Evolutionary conservation across 1,284 basidiomycete species (phyloP).

Genomic region (Pseudozyma pruni): DNA sequence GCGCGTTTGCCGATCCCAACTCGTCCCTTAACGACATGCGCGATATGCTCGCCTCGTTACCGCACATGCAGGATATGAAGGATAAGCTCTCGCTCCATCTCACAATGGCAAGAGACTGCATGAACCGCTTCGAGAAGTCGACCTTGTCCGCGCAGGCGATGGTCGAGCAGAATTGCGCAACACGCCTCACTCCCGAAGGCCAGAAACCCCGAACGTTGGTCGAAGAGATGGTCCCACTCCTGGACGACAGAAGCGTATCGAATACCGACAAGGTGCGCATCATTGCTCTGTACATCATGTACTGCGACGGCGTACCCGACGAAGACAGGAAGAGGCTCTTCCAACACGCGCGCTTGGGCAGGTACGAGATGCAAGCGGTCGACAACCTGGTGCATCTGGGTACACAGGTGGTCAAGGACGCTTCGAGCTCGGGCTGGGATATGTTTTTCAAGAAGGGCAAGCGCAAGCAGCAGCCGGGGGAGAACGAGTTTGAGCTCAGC

Average conservation of each 20-base stretch:
- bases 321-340: constrained; percentile 94
- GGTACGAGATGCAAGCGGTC: constrained; percentile 92
- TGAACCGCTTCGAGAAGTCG: constrained; percentile 89
- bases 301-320: constrained; percentile 95
- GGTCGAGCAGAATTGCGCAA: constrained; percentile 80
- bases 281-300: constrained; percentile 93
- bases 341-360: constrained; percentile 90
- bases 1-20: constrained; percentile 77
- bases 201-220: constrained; percentile 73
- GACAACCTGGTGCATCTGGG: constrained; percentile 88
- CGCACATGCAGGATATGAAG: constrained; percentile 93
- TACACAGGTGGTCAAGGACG: constrained; percentile 80
- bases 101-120: constrained; percentile 97
- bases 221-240: constrained; percentile 96
- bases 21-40: constrained; percentile 96
- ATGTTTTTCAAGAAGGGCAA: constrained; percentile 71
- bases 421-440: constrained; percentile 39
- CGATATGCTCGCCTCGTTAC: constrained; percentile 94
- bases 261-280: constrained; percentile 88
- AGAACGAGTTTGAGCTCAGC: constrained; percentile 95
- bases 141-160: constrained; percentile 85
- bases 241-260: constrained; percentile 82
- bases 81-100: constrained; percentile 97
- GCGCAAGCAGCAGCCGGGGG: constrained; percentile 78
- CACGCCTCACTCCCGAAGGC: constrained; percentile 63